Conservation (phyloP, 129 eudicot genomes). For the Ambrosia artemisiifolia region DNA sequence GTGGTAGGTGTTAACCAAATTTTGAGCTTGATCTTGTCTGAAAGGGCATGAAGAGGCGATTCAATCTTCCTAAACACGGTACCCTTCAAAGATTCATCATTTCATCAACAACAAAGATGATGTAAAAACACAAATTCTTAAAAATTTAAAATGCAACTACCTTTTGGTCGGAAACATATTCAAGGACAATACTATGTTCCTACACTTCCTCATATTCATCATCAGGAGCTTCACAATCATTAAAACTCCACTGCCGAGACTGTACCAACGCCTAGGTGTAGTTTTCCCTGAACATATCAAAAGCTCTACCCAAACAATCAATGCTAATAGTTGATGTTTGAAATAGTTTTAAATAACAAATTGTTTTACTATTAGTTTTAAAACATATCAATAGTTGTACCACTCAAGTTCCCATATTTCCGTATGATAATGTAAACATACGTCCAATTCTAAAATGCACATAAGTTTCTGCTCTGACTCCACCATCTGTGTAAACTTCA, state of each 20-base stretch:
- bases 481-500: too few relatives aligned
- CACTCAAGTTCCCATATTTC: conserved; percentile 36
- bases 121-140: neutral
- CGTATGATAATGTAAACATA: conserved; percentile 57
- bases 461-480: too few relatives aligned
- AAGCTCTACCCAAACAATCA: conserved; percentile 28
- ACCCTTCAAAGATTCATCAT: conserved; percentile 25
- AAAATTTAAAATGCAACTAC: neutral
- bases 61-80: conserved; percentile 21
- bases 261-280: conserved; percentile 35
- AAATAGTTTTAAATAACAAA: too few relatives aligned
- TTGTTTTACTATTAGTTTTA: too few relatives aligned
- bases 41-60: conserved; percentile 17
- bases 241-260: conserved; percentile 18
- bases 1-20: conserved; percentile 52
- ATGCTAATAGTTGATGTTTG: conserved; percentile 37
- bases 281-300: conserved; percentile 28
- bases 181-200: neutral
- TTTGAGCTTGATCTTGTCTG: conserved; percentile 41
- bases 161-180: conserved; percentile 4
- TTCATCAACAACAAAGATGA: neutral
- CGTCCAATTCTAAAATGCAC: conserved; percentile 49
- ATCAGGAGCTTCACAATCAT: conserved; percentile 32
- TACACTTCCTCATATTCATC: neutral
- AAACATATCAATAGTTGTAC: conserved; percentile 8